phyloP scores from a whole-genome alignment of 1,284 basidiomycete species.

The Ganoderma boninense region DNA sequence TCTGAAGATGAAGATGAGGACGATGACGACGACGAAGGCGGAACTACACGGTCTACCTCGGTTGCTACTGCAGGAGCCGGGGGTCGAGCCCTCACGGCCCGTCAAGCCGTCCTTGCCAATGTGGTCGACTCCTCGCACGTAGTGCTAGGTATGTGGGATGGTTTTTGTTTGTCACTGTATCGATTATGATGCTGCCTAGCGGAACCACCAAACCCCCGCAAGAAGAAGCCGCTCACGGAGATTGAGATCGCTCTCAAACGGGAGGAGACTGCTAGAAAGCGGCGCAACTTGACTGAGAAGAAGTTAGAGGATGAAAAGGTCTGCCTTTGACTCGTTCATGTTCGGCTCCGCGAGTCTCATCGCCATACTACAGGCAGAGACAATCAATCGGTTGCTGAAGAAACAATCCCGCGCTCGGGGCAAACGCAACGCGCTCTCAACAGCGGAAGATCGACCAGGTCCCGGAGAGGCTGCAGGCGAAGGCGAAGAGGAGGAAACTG shows the following conservation, averaged over 20 bases:
- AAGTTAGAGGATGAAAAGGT: conserved; percentile 94
- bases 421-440: conserved; percentile 63
- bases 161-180: background rate
- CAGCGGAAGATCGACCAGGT: conserved; percentile 54
- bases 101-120: conserved; percentile 76
- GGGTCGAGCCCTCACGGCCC: conserved; percentile 66
- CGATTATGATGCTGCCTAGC: conserved; percentile 36
- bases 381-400: conserved; percentile 91
- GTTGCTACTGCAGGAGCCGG: conserved; percentile 44
- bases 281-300: conserved; percentile 89
- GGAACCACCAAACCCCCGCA: conserved; percentile 57
- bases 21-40: conserved; percentile 46
- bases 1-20: conserved; percentile 63
- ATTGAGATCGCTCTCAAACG: conserved; percentile 82
- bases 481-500: conserved; percentile 41
- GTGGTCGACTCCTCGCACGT: conserved; percentile 73
- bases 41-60: conserved; percentile 41
- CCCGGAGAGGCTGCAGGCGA: conserved; percentile 44
- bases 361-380: conserved; percentile 66
- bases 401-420: conserved; percentile 81
- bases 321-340: background rate
- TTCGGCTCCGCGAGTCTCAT: background rate
- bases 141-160: conserved; percentile 48
- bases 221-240: conserved; percentile 85
- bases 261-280: conserved; percentile 87